Percentiles rank a stretch among this genome's conserved stretches.
Conservation (phyloP, 1,284 basidiomycete species). For the Porphyrellus sp. region DNA sequence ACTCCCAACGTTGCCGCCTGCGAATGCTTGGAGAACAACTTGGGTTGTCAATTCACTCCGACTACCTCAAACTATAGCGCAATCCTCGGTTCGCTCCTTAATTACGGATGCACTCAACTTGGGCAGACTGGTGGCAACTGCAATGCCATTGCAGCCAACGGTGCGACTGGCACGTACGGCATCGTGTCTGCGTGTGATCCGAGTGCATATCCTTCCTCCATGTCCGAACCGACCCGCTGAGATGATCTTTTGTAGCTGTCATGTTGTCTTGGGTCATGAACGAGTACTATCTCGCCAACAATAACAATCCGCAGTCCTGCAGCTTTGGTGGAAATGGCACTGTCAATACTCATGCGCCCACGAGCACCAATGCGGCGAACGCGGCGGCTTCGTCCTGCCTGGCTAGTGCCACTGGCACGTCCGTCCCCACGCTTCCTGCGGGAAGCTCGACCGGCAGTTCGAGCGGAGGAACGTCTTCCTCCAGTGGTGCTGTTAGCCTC, state of each 20-base stretch:
- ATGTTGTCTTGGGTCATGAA: constrained; percentile 85
- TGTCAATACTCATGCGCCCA: constrained; percentile 57
- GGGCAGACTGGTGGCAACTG: constrained; percentile 62
- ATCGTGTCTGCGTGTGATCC: constrained; percentile 72
- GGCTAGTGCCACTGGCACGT: constrained; percentile 63
- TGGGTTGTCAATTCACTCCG: constrained; percentile 73
- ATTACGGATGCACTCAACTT: constrained; percentile 70
- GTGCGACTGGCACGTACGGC: constrained; percentile 75
- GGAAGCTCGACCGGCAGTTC: constrained; percentile 23
- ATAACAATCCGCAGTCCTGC: constrained; percentile 60
- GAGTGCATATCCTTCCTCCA: constrained; percentile 43
- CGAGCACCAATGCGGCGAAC: constrained; percentile 52
- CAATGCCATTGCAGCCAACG: constrained; percentile 68
- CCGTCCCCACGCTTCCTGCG: constrained; percentile 57
- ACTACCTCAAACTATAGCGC: constrained; percentile 59
- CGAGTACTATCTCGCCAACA: constrained; percentile 69
- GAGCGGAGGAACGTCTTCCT: constrained; percentile 28
- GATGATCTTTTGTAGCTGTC: constrained; percentile 44
- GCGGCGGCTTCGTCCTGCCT: constrained; percentile 71
- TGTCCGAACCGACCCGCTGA: constrained; percentile 5
- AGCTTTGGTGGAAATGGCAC: constrained; percentile 84
- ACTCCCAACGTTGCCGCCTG: constrained; percentile 84
- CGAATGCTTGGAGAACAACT: constrained; percentile 63
- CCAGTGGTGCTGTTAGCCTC: constrained; percentile 25
- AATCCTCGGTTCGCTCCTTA: constrained; percentile 66